Conservation (phyloP, 2,329 filamentous ascomycete genomes). For the Trichoderma sp. region DNA sequence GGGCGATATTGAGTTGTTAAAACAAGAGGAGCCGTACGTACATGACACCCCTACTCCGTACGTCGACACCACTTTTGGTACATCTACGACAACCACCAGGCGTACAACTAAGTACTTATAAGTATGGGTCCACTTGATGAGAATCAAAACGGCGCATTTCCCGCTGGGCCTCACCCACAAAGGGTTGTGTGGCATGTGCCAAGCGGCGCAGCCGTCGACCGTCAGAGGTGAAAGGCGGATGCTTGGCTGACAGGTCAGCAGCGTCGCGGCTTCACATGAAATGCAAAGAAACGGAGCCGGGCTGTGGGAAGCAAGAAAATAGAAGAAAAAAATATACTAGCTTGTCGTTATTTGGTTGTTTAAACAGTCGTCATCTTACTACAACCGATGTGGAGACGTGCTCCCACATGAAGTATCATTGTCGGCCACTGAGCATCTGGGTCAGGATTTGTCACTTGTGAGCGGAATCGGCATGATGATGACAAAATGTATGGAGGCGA, state of each 20-base stretch:
- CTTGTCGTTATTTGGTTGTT: not conserved
- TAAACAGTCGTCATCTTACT: constrained; percentile 11
- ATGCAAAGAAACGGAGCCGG: constrained; percentile 10
- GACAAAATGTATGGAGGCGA: not conserved
- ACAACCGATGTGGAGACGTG: constrained; percentile 2
- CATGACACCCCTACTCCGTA: not conserved
- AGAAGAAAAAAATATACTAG: not conserved
- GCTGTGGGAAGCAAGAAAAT: not conserved
- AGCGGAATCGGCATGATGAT: not conserved
- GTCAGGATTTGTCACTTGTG: not conserved
- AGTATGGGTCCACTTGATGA: constrained; percentile 19
- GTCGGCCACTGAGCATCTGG: not conserved
- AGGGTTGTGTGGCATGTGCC: constrained; percentile 18
- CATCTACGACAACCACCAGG: not conserved
- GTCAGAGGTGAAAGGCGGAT: constrained; percentile 5
- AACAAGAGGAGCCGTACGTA: constrained; percentile 14
- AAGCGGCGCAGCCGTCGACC: constrained; percentile 13
- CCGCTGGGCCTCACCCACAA: constrained; percentile 12
- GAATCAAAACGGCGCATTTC: not conserved
- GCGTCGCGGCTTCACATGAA: constrained; percentile 3
- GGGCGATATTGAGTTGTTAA: constrained; percentile 11
- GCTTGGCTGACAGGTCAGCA: constrained; percentile 15
- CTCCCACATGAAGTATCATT: constrained; percentile 3
- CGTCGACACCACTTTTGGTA: not conserved
- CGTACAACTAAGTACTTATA: constrained; percentile 14